These are phyloP conservation scores for Paralagenidium karlingii DNA, from an alignment of 352 stramenopile species.

Conservation along the genomic window DNA sequence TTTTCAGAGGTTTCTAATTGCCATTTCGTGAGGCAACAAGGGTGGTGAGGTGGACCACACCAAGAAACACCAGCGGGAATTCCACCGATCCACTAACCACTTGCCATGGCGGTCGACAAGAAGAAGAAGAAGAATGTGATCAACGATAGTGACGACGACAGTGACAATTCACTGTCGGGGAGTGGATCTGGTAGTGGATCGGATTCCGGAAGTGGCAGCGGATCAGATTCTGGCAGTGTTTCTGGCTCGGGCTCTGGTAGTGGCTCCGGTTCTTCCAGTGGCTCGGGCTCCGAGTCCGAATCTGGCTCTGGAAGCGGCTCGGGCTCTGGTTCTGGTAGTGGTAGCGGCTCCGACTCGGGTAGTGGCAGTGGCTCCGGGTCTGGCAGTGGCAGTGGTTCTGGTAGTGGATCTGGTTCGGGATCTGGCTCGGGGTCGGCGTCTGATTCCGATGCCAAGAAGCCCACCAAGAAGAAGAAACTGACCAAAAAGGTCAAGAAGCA, in stretches of 20 bases:
- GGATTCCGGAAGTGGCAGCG: slow-evolving; percentile 12
- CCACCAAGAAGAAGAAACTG: slow-evolving; percentile 16
- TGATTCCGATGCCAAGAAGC: slow-evolving; percentile 8
- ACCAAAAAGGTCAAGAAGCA: slow-evolving; percentile 18
- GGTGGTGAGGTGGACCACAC: too few species aligned
- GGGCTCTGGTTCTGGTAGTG: slow-evolving; percentile 11
- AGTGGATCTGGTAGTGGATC: slow-evolving; percentile 31
- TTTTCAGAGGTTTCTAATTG: too few species aligned
- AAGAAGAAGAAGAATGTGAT: slow-evolving; percentile 52
- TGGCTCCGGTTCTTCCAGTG: slow-evolving; percentile 13
- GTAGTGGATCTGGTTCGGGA: slow-evolving; percentile 9
- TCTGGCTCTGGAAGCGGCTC: slow-evolving; percentile 21
- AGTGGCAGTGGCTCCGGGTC: slow-evolving; percentile 12
- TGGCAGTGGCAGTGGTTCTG: slow-evolving; percentile 7
- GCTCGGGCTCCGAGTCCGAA: slow-evolving; percentile 7
- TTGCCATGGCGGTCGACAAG: too few species aligned
- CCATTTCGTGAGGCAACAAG: too few species aligned
- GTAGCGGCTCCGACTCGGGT: slow-evolving; percentile 15
- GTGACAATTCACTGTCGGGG: slow-evolving; percentile 12
- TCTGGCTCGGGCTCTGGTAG: slow-evolving; percentile 15
- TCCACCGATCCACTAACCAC: too few species aligned
- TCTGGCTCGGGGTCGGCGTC: slow-evolving; percentile 16
- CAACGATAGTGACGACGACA: slow-evolving; percentile 59
- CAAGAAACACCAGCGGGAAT: too few species aligned
- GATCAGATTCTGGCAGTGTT: slow-evolving; percentile 11